A percentile compares a stretch with the other conserved stretches of the same genome.
phyloP scores from a whole-genome alignment of 1,284 basidiomycete genomes.

The Tilletiopsis washingtonensis region DNA sequence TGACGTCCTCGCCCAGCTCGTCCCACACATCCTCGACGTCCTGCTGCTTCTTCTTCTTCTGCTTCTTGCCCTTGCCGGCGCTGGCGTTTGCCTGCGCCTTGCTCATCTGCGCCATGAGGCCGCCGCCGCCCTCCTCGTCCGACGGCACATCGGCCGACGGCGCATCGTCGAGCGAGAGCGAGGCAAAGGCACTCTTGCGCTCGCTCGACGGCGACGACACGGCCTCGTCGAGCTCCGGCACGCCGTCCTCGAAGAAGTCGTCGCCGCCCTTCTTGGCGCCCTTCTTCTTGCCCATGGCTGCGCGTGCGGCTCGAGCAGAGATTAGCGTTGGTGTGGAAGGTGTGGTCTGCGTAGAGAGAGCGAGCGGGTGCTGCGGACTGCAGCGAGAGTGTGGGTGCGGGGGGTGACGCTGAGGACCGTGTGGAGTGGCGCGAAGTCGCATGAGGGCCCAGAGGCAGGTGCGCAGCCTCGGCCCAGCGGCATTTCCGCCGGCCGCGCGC shows the following conservation, averaged over 20 bases:
- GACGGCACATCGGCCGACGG: constrained; percentile 8
- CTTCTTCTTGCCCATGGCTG: constrained; percentile 43
- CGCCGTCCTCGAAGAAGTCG: constrained; percentile 20
- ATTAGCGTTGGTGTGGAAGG: too few relatives aligned
- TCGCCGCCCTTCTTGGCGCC: constrained; percentile 32
- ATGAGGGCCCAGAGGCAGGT: too few relatives aligned
- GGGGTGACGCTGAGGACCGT: too few relatives aligned
- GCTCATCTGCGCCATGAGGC: constrained; percentile 22
- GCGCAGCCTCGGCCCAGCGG: too few relatives aligned
- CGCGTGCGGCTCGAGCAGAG: too few relatives aligned
- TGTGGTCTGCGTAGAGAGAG: too few relatives aligned
- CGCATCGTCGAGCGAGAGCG: constrained; percentile 8
- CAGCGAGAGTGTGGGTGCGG: too few relatives aligned
- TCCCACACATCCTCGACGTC: constrained; percentile 41
- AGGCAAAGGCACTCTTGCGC: constrained; percentile 9
- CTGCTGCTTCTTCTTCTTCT: constrained; percentile 28
- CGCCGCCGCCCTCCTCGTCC: constrained; percentile 31
- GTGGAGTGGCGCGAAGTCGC: too few relatives aligned
- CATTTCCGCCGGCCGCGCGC: too few relatives aligned
- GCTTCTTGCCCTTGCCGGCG: constrained; percentile 36
- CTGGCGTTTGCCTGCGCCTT: constrained; percentile 8
- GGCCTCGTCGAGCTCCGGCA: constrained; percentile 5
- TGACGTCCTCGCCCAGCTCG: constrained; percentile 35
- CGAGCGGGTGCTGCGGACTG: too few relatives aligned
- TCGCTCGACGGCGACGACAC: not conserved